Base-by-base conservation (phyloP, 2,329 filamentous ascomycete species). In the Hymenoscyphus scutula region DNA sequence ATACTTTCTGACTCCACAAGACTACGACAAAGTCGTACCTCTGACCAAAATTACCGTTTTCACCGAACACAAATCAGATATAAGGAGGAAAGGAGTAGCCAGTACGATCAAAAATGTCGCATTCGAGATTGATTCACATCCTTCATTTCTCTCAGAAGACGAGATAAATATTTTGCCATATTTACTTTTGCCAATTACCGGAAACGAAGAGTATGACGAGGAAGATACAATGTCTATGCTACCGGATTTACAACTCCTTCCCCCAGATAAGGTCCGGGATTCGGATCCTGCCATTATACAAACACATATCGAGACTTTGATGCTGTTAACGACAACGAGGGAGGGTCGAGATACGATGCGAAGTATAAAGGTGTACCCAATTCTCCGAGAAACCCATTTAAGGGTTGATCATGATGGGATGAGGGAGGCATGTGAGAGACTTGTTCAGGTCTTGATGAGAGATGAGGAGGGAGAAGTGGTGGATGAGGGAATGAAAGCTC, bases 51-150 rank as follows among this genome's bases (percentile, higher is more conserved):
- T 99, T 65, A 90, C 89, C 64, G 94, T 98, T 63, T 98, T 98
- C 76, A 98, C 95, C 1, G 92, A 96, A 76, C 92, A 97, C 78
- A 82, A 84, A 70, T 96, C 91, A 2, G 84, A 89, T 30, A 87
- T 97, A 60, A 86, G 95, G 62, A 84, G 95, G 60, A 91, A 92
- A 71, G 95, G 95, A n/a, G 93, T 97, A n/a, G 94, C 94, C 7
- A 92, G 89, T 64, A 95, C 92, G 10, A 92, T 99, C 74, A 98
- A 98, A 77, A 99, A 99, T 73, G 86, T 91, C 32, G 87, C 91
- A 6, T 98, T 99, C 73, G 90, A 96, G 71, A 77, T 94, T 5
- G 77, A 84, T 2, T 84, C 89, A 0, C 94, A 98, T 71, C 80
- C 84, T 0, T 78, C 82, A 1, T 87, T 97, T 59, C 77, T 97